Percentiles rank a stretch among this genome's conserved stretches.
Conservation (phyloP, 2,329 filamentous ascomycete species). For the Dactylellina leptospora region DNA sequence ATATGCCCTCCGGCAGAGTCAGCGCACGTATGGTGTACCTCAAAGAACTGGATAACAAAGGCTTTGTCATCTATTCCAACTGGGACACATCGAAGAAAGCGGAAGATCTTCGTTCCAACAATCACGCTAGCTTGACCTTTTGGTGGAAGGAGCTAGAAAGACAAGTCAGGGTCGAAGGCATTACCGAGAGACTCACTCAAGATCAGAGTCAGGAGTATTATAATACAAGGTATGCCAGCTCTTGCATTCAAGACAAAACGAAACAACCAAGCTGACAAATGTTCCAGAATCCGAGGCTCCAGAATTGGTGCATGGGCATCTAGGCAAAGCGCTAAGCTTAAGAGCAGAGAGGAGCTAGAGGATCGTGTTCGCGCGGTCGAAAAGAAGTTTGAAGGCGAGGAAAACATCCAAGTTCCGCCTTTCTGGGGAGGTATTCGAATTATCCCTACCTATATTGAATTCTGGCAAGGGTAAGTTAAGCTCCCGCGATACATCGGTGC, state of each 20-base stretch:
- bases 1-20: conserved; percentile 82
- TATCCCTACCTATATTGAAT: conserved; percentile 86
- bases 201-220: conserved; percentile 78
- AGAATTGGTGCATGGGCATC: conserved; percentile 93
- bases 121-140: conserved; percentile 83
- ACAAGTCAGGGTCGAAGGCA: conserved; percentile 89
- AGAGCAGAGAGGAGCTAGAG: conserved; percentile 77
- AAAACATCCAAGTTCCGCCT: conserved; percentile 85
- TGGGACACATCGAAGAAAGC: conserved; percentile 80
- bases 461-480: conserved; percentile 68
- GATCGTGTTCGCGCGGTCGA: conserved; percentile 79
- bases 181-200: conserved; percentile 70
- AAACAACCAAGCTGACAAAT: conserved; percentile 64
- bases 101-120: conserved; percentile 75
- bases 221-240: conserved; percentile 65
- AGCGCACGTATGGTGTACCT: conserved; percentile 89
- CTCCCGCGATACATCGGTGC: background rate
- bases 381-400: conserved; percentile 74
- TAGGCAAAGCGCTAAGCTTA: conserved; percentile 80
- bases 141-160: conserved; percentile 87
- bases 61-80: conserved; percentile 94
- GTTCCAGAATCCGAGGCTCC: conserved; percentile 77
- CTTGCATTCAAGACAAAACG: background rate
- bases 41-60: conserved; percentile 84
- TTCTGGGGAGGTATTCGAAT: conserved; percentile 95